Conservation (phyloP, 345 rosid species). For the Litchi chinensis region DNA sequence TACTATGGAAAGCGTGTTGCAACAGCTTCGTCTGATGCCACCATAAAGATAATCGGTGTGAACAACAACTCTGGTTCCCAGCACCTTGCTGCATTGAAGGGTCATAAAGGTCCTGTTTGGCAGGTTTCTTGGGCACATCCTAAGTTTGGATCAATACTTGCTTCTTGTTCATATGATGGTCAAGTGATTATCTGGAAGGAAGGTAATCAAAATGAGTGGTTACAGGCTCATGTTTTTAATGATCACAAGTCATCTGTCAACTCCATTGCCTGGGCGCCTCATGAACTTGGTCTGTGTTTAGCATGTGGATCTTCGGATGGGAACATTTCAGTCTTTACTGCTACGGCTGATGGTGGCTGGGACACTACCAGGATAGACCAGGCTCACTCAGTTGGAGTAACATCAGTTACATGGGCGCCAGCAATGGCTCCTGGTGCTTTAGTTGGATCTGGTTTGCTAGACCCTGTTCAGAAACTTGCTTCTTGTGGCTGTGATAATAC, state of each 20-base stretch:
- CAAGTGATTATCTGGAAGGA: slow-evolving; percentile 21
- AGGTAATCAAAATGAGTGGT: slow-evolving; percentile 20
- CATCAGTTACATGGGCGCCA: slow-evolving; percentile 20
- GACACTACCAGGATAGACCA: slow-evolving; percentile 12
- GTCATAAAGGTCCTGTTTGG: slow-evolving; percentile 21
- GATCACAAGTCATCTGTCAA: slow-evolving; percentile 19
- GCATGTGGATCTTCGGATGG: slow-evolving; percentile 22
- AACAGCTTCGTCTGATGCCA: slow-evolving; percentile 14
- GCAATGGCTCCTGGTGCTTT: slow-evolving; percentile 20
- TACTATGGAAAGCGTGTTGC: slow-evolving; percentile 19
- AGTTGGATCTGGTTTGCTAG: slow-evolving; percentile 14
- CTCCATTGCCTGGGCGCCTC: slow-evolving; percentile 19
- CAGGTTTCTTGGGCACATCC: slow-evolving; percentile 21
- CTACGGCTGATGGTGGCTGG: slow-evolving; percentile 14
- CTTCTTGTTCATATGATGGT: slow-evolving; percentile 19
- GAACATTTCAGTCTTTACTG: slow-evolving; percentile 13
- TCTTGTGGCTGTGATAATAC: slow-evolving; percentile 21
- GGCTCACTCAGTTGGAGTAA: slow-evolving; percentile 20
- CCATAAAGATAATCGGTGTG: slow-evolving; percentile 17
- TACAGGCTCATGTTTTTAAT: slow-evolving; percentile 11
- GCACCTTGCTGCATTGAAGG: slow-evolving; percentile 12
- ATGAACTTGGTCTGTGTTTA: slow-evolving; percentile 19
- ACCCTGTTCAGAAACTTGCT: slow-evolving; percentile 13
- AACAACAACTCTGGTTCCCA: slow-evolving; percentile 11
- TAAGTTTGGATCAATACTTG: slow-evolving; percentile 13